Evolutionary conservation across 805 yeast species (phyloP).

Genomic region (Ogataea thermomethanolica): DNA sequence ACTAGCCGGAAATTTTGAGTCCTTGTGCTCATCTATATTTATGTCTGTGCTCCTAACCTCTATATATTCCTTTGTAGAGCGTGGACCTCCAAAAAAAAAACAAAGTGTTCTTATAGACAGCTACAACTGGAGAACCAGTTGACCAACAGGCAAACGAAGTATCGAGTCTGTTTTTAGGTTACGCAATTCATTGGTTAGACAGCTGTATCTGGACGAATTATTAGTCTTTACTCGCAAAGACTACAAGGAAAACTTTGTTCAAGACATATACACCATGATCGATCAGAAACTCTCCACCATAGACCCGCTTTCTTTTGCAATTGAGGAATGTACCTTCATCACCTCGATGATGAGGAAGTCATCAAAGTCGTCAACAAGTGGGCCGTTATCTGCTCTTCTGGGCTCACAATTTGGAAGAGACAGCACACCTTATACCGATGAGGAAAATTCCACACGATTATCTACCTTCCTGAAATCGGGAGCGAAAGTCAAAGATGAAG

Average conservation of each 20-base stretch:
- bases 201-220: neutral
- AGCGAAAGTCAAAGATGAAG: constrained; percentile 35
- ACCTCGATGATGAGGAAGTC: constrained; percentile 88
- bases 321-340: constrained; percentile 83
- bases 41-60: constrained; percentile 9
- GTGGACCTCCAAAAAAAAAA: constrained; percentile 6
- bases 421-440: constrained; percentile 27
- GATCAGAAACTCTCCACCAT: constrained; percentile 36
- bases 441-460: constrained; percentile 26
- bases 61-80: constrained; percentile 1
- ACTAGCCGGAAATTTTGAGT: constrained; percentile 1
- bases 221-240: neutral
- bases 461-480: constrained; percentile 25
- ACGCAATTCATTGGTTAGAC: neutral
- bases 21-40: neutral
- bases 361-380: constrained; percentile 56
- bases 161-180: neutral
- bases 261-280: constrained; percentile 1
- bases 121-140: neutral
- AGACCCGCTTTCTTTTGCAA: constrained; percentile 77
- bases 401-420: constrained; percentile 47
- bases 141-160: constrained; percentile 1
- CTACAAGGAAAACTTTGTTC: neutral
- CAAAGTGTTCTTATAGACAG: constrained; percentile 4
- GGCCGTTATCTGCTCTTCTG: constrained; percentile 81